Evolutionary conservation across 805 yeast species (phyloP).

Genomic region (Ogataea trehaloabstinens): DNA sequence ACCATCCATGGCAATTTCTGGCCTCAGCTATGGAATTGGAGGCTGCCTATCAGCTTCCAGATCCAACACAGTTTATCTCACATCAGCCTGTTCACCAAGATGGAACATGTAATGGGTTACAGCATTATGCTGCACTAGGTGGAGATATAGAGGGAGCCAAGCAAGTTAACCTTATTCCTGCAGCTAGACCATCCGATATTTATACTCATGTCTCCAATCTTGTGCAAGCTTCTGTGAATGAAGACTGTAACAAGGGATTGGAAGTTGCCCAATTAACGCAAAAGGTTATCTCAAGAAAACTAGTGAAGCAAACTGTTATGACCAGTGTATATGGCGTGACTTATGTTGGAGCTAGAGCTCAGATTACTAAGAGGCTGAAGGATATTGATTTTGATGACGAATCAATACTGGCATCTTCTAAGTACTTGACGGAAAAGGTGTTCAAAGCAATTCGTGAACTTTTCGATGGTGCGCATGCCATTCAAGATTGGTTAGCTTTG

Average conservation of each 20-base stretch:
- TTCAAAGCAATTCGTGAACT: slow-evolving; percentile 81
- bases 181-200: slow-evolving; percentile 74
- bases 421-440: slow-evolving; percentile 74
- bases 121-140: slow-evolving; percentile 84
- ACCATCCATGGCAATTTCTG: slow-evolving; percentile 81
- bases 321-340: slow-evolving; percentile 98
- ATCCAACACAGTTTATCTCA: slow-evolving; percentile 64
- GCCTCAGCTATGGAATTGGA: slow-evolving; percentile 66
- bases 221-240: slow-evolving; percentile 53
- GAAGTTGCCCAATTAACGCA: slow-evolving; percentile 52
- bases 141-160: slow-evolving; percentile 82
- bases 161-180: slow-evolving; percentile 73
- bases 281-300: slow-evolving; percentile 74
- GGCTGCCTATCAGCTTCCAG: slow-evolving; percentile 57
- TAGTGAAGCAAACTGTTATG: slow-evolving; percentile 97
- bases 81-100: slow-evolving; percentile 83
- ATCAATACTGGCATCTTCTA: slow-evolving; percentile 39
- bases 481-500: slow-evolving; percentile 94
- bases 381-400: slow-evolving; percentile 46
- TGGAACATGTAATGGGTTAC: slow-evolving; percentile 85
- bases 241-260: slow-evolving; percentile 52
- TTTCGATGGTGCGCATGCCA: slow-evolving; percentile 88
- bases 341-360: slow-evolving; percentile 86
- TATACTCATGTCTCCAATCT: slow-evolving; percentile 67
- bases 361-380: slow-evolving; percentile 74